phyloP scores from a whole-genome alignment of 2,329 filamentous ascomycete genomes.

The Aureobasidium musti region DNA sequence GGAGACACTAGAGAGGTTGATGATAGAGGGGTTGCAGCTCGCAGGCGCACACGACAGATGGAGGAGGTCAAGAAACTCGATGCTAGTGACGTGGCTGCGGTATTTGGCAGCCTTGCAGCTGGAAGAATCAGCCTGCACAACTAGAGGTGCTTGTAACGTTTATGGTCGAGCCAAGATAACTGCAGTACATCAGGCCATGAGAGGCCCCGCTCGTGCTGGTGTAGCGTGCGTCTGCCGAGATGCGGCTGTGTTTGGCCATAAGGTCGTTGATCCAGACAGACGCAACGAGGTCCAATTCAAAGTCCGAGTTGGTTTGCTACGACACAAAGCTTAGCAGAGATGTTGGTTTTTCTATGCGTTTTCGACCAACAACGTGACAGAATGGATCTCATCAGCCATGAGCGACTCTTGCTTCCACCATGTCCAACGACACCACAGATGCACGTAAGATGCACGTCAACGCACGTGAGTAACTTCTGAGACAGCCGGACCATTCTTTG shows the following conservation, averaged over 20 bases:
- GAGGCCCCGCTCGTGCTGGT: constrained; percentile 18
- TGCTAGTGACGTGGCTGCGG: constrained; percentile 38
- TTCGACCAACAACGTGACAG: background rate
- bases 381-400: background rate
- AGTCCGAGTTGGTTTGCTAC: background rate
- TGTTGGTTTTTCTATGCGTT: background rate
- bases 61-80: constrained; percentile 40
- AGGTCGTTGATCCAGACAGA: background rate
- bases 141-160: constrained; percentile 19
- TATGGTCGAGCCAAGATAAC: background rate
- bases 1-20: constrained; percentile 43
- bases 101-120: constrained; percentile 42
- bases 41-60: constrained; percentile 42
- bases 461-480: constrained; percentile 16
- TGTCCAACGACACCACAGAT: constrained; percentile 2
- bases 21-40: constrained; percentile 40
- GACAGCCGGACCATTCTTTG: background rate
- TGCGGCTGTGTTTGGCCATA: background rate
- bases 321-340: background rate
- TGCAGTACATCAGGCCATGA: constrained; percentile 23
- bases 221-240: constrained; percentile 4
- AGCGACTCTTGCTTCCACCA: constrained; percentile 8
- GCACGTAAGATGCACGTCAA: constrained; percentile 20
- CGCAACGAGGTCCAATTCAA: background rate
- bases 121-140: constrained; percentile 47